phyloP scores from a whole-genome alignment of 139 green algal genomes.

The Trebouxia sp. region DNA sequence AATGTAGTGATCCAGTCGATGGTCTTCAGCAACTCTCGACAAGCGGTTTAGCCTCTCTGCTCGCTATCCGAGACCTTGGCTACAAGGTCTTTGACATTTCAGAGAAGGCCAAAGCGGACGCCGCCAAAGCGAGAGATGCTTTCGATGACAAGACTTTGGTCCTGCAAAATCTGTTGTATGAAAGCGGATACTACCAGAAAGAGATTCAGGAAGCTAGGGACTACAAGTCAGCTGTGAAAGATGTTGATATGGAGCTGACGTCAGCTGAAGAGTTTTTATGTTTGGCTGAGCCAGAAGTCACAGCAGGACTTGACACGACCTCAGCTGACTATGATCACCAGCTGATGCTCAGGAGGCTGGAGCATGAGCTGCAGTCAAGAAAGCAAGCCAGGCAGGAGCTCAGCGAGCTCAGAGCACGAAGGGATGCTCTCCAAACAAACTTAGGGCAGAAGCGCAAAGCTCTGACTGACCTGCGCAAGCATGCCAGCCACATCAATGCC shows the following conservation, averaged over 20 bases:
- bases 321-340: neutral
- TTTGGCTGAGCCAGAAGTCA: neutral
- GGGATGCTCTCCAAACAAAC: neutral
- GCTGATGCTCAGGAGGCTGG: neutral
- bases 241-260: neutral
- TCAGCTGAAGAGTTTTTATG: neutral
- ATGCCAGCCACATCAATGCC: neutral
- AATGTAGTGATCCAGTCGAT: neutral
- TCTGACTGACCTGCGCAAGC: neutral
- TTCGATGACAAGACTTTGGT: slow-evolving; percentile 6
- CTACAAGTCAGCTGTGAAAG: neutral
- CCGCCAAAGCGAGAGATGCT: neutral
- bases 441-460: slow-evolving; percentile 9
- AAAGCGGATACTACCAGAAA: slow-evolving; percentile 24
- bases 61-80: neutral
- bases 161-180: slow-evolving; percentile 7
- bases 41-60: neutral
- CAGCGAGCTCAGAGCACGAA: neutral
- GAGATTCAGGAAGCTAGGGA: slow-evolving; percentile 12
- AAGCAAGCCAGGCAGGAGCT: slow-evolving; percentile 3
- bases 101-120: neutral
- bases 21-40: neutral
- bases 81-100: neutral
- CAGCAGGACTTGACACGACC: neutral
- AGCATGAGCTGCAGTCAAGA: slow-evolving; percentile 7